Percentiles rank a stretch among this genome's conserved stretches.
These are phyloP conservation scores for Podospora pseudocomata DNA, from an alignment of 495 filamentous ascomycete genomes.

Conservation along the genomic window DNA sequence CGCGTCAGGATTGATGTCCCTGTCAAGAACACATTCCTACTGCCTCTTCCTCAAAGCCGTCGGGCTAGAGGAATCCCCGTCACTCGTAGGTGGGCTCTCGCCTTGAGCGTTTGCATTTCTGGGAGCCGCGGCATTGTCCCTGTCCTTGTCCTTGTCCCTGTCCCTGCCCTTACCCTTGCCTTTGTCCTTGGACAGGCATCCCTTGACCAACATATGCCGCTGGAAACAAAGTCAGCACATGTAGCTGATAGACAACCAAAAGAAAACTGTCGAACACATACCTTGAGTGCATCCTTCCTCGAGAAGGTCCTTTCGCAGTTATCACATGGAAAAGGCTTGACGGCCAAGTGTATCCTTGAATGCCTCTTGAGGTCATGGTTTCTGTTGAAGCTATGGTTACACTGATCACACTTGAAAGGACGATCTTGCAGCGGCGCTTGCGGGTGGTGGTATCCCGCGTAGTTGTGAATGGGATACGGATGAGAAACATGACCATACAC, in stretches of 20 bases:
- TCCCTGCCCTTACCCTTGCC: conserved; percentile 32
- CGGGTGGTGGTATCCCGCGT: conserved; percentile 28
- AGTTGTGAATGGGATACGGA: conserved; percentile 25
- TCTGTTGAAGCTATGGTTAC: conserved; percentile 88
- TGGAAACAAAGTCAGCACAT: conserved; percentile 43
- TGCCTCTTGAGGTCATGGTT: conserved; percentile 97
- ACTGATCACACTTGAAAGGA: conserved; percentile 92
- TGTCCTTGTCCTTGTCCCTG: neutral
- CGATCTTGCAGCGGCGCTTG: conserved; percentile 54
- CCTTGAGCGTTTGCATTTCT: neutral
- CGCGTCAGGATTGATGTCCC: neutral
- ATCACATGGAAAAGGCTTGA: conserved; percentile 91
- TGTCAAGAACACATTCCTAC: neutral
- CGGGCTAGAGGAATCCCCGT: neutral
- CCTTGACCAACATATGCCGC: conserved; percentile 86
- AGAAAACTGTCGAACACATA: conserved; percentile 33
- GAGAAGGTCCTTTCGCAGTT: conserved; percentile 97
- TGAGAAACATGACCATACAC: conserved; percentile 39
- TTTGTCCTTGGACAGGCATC: conserved; percentile 51
- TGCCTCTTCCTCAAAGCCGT: neutral
- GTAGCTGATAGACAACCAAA: neutral
- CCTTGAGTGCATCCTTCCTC: conserved; percentile 95
- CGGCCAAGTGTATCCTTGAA: conserved; percentile 88
- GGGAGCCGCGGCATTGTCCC: neutral
- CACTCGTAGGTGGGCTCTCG: neutral